phyloP scores from a whole-genome alignment of 2,329 filamentous ascomycete genomes.

The Thielaviopsis populi region DNA sequence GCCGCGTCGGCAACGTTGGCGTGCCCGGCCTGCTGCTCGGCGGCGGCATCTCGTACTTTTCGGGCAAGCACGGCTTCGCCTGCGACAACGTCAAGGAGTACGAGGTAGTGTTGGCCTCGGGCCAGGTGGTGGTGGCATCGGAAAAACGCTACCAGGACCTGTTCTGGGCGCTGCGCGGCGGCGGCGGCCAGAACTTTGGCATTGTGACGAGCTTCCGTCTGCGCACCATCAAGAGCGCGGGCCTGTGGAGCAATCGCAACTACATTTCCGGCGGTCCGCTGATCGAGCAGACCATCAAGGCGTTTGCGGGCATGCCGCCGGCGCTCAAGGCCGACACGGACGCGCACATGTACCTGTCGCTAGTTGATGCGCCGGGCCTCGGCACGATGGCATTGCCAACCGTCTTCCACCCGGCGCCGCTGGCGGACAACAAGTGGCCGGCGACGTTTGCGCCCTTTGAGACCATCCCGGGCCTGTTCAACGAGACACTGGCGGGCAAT shows the following conservation, averaged over 20 bases:
- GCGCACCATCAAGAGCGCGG: slow-evolving; percentile 24
- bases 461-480: neutral
- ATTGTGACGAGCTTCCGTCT: slow-evolving; percentile 37
- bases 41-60: slow-evolving; percentile 19
- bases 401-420: slow-evolving; percentile 9
- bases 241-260: slow-evolving; percentile 24
- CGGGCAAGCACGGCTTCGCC: slow-evolving; percentile 27
- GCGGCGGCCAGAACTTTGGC: slow-evolving; percentile 42
- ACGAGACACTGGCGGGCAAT: neutral
- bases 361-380: slow-evolving; percentile 22
- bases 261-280: neutral
- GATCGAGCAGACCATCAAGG: slow-evolving; percentile 1
- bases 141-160: slow-evolving; percentile 32
- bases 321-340: slow-evolving; percentile 14
- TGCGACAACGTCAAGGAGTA: slow-evolving; percentile 32
- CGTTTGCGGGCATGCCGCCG: slow-evolving; percentile 18
- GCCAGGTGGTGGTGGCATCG: slow-evolving; percentile 29
- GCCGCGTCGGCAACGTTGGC: slow-evolving; percentile 26
- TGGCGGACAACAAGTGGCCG: slow-evolving; percentile 20
- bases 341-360: slow-evolving; percentile 19
- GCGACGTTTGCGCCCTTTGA: neutral
- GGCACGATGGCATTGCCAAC: slow-evolving; percentile 21
- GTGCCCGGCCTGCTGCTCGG: slow-evolving; percentile 22
- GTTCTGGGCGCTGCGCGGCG: slow-evolving; percentile 39
- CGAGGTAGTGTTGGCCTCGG: slow-evolving; percentile 31